Evolutionary conservation across 2,329 filamentous ascomycete genomes (phyloP).

Genomic region (Raffaelea arxii): DNA sequence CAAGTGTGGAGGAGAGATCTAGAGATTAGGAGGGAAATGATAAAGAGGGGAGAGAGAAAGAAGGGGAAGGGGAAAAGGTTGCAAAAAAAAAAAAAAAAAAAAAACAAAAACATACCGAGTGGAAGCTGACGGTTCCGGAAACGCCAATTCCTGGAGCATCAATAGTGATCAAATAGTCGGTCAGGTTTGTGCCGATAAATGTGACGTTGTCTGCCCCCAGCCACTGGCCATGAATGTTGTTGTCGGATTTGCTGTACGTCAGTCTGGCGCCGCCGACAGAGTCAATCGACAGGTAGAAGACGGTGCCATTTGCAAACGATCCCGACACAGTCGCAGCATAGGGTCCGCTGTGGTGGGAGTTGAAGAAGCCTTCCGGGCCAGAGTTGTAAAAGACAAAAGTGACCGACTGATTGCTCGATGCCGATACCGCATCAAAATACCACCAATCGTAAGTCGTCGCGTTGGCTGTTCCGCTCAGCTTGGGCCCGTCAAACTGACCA

Average conservation of each 20-base stretch:
- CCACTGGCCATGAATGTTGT: slow-evolving; percentile 2
- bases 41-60: neutral
- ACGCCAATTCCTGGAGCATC: slow-evolving; percentile 8
- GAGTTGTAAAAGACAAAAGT: slow-evolving; percentile 10
- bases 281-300: neutral
- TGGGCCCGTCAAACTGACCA: too few relatives aligned
- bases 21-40: neutral
- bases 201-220: slow-evolving; percentile 3
- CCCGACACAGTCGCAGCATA: slow-evolving; percentile 3
- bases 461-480: too few relatives aligned
- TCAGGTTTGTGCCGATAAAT: slow-evolving; percentile 5
- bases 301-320: slow-evolving; percentile 7
- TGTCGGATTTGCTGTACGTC: neutral
- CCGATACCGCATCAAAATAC: slow-evolving; percentile 9
- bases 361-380: slow-evolving; percentile 7
- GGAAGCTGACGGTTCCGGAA: slow-evolving; percentile 4
- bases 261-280: slow-evolving; percentile 1
- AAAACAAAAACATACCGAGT: slow-evolving; percentile 5
- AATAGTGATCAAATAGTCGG: slow-evolving; percentile 6
- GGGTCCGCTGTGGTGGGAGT: neutral
- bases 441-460: slow-evolving; percentile 8
- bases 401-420: slow-evolving; percentile 4
- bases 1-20: slow-evolving; percentile 24
- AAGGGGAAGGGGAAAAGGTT: neutral
- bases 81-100: too few relatives aligned